Base-by-base conservation (phyloP, 192 early-diverging fungal genomes). In the Linnemannia exigua region DNA sequence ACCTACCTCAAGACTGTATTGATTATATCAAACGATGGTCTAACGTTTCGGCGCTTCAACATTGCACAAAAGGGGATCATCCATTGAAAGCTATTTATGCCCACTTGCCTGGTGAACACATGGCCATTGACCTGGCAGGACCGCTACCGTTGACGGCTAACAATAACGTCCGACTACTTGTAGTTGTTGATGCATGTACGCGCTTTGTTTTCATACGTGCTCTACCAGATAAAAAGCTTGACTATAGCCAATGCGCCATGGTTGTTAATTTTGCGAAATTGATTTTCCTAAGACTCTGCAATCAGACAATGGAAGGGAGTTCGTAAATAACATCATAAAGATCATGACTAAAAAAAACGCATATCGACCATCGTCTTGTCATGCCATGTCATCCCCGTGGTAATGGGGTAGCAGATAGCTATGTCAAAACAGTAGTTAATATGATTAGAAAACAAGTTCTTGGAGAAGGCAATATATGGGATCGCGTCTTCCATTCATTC, bases 291-390 rank as follows among this genome's bases (percentile, higher is more conserved):
- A 48, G 6, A 48, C 68, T 28, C 33, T 88, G 7, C 89, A 89
- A 63, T 75, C 80, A 0, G 80, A 81, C 37, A 81, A 92, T 73
- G 90, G 90, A 16, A 80, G 76, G 37, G 91, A 91, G 58, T 91
- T 91, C 37, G 82, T 85, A 1, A 91, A 90, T 31, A 22, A 50
- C 52, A n/a, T 86, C 44, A 33, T 91, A 1, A 76, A 44, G 17
- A 44, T 20, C 20, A 61, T 91, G 36, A 72, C 52, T n/a, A 8
- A 72, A 20, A 15, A 15, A 35, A 22, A n/a, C 76, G 16, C 51
- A 70, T 0, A 87, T 90, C 31, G 74, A 88, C 2, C 87, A 90
- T 73, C 69, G 90, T 14, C 50, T 87, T 17, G 69, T 73, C 20
- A 87, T 88, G 41, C 78, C 88, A 2, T 90, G 88, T 70, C 83